phyloP scores from a whole-genome alignment of 2,329 filamentous ascomycete species.

The Talaromyces sp. region DNA sequence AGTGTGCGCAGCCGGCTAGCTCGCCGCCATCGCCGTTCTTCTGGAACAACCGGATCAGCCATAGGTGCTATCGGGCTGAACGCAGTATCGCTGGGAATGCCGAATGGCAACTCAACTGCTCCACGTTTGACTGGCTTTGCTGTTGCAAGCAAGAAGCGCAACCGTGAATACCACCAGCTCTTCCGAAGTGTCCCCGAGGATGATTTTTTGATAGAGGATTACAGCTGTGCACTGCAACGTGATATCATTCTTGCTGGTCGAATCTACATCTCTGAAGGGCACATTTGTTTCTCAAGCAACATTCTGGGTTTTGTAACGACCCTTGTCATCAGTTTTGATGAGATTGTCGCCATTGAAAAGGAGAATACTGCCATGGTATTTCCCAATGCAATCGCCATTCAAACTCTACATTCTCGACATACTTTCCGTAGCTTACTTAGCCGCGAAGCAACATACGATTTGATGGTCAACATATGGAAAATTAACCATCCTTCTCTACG shows the following conservation, averaged over 20 bases:
- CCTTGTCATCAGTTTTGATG: slow-evolving; percentile 95
- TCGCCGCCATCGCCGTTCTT: slow-evolving; percentile 77
- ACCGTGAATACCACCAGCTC: slow-evolving; percentile 86
- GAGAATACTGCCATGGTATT: slow-evolving; percentile 92
- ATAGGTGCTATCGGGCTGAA: slow-evolving; percentile 70
- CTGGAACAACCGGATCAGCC: slow-evolving; percentile 62
- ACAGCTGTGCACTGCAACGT: slow-evolving; percentile 90
- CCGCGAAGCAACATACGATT: slow-evolving; percentile 90
- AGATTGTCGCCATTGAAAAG: slow-evolving; percentile 95
- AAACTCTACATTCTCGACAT: slow-evolving; percentile 90
- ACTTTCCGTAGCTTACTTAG: slow-evolving; percentile 94
- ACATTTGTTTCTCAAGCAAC: slow-evolving; percentile 98
- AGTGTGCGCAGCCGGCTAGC: slow-evolving; percentile 63
- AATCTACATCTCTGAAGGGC: slow-evolving; percentile 92
- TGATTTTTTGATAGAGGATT: slow-evolving; percentile 96
- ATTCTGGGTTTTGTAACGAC: slow-evolving; percentile 98
- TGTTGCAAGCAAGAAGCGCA: slow-evolving; percentile 91
- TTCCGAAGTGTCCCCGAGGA: slow-evolving; percentile 98
- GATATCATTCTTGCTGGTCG: slow-evolving; percentile 93
- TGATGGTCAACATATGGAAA: slow-evolving; percentile 98
- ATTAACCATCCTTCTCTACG: slow-evolving; percentile 87
- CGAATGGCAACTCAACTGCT: slow-evolving; percentile 51
- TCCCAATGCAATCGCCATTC: slow-evolving; percentile 95
- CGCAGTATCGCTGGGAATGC: slow-evolving; percentile 63
- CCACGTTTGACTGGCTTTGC: slow-evolving; percentile 90